A percentile compares a stretch with the other conserved stretches of the same genome.
Conservation (phyloP, 805 yeast species). For the Metschnikowia cubensis region DNA sequence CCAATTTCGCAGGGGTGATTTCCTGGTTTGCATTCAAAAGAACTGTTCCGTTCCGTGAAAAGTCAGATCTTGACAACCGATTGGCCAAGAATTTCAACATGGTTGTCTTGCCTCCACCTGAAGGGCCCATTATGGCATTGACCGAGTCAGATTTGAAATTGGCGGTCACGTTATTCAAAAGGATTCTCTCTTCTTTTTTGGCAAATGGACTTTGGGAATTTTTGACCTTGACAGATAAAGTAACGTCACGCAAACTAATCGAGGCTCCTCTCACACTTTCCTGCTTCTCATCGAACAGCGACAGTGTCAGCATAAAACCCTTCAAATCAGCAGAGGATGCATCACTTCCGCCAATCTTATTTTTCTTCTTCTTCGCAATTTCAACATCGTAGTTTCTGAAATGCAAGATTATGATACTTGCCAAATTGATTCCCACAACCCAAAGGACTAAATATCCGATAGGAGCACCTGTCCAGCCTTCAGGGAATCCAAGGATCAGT, state of each 20-base stretch:
- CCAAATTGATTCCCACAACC: conserved; percentile 49
- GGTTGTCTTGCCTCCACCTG: conserved; percentile 76
- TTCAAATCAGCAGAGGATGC: not conserved
- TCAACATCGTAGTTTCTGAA: conserved; percentile 49
- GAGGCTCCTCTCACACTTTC: conserved; percentile 8
- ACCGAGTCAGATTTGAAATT: conserved; percentile 51
- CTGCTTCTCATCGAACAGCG: conserved; percentile 10
- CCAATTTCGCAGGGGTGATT: conserved; percentile 23
- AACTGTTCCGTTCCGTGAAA: conserved; percentile 24
- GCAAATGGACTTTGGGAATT: conserved; percentile 9
- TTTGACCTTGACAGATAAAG: conserved; percentile 15
- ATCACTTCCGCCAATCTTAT: conserved; percentile 26
- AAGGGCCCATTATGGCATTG: conserved; percentile 77
- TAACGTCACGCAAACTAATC: conserved; percentile 11
- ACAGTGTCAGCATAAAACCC: not conserved
- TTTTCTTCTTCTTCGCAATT: conserved; percentile 40
- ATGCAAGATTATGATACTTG: conserved; percentile 47
- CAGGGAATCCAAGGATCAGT: conserved; percentile 54
- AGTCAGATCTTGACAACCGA: conserved; percentile 36
- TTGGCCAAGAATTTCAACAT: conserved; percentile 60
- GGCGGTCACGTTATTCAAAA: conserved; percentile 46
- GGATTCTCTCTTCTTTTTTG: conserved; percentile 10
- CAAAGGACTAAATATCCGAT: conserved; percentile 56
- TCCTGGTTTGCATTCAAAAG: conserved; percentile 25
- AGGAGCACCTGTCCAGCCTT: conserved; percentile 64